Evolutionary conservation across 805 yeast genomes (phyloP).

Genomic region (Candida sanyiensis): DNA sequence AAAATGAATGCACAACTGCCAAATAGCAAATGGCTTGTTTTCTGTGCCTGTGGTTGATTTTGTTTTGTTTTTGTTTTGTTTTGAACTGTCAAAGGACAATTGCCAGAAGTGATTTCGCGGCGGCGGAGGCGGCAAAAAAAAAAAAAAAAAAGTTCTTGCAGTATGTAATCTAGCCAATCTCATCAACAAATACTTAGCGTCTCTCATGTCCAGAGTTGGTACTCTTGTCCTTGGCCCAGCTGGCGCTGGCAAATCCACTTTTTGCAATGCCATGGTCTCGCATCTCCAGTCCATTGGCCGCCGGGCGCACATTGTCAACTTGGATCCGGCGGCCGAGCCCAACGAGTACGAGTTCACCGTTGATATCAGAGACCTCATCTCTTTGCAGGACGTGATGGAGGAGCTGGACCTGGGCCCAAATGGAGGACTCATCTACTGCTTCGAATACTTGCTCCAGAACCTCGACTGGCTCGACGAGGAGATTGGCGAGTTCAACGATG

Average conservation of each 20-base stretch:
- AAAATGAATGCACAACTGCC: no score
- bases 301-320: conserved; percentile 87
- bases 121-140: no score
- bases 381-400: conserved; percentile 92
- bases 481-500: conserved; percentile 93
- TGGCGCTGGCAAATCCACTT: conserved; percentile 89
- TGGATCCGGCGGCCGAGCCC: conserved; percentile 97
- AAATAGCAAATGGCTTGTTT: no score
- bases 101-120: no score
- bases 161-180: no score
- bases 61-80: no score
- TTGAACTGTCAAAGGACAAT: no score
- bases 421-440: conserved; percentile 90
- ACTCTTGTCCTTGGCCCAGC: conserved; percentile 95
- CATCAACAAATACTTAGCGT: not conserved
- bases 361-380: conserved; percentile 85
- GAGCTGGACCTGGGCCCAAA: conserved; percentile 92
- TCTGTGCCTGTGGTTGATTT: no score
- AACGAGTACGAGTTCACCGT: conserved; percentile 86
- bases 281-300: conserved; percentile 90
- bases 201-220: conserved; percentile 85
- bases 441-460: conserved; percentile 83
- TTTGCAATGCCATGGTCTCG: conserved; percentile 80
- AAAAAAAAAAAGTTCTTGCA: not conserved
- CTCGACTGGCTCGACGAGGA: conserved; percentile 97